phyloP scores from a whole-genome alignment of 2,329 filamentous ascomycete species.

The Massarina eburnea region DNA sequence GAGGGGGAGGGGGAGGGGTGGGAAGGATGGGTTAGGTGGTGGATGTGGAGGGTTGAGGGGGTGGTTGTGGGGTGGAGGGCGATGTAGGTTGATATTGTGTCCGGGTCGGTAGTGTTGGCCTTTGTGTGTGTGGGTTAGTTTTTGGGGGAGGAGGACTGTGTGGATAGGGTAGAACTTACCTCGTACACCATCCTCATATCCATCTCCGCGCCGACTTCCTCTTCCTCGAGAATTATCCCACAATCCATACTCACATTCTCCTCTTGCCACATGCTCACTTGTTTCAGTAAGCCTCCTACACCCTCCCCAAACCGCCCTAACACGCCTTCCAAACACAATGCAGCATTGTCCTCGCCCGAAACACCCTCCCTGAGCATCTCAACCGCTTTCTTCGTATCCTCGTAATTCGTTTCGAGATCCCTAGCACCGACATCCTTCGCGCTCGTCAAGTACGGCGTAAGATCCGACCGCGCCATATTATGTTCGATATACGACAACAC shows the following conservation, averaged over 20 bases:
- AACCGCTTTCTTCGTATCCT: conserved; percentile 38
- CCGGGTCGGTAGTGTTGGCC: neutral
- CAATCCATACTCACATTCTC: conserved; percentile 66
- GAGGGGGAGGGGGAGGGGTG: conserved; percentile 45
- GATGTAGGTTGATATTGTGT: conserved; percentile 30
- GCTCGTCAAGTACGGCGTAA: conserved; percentile 60
- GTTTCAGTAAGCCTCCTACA: conserved; percentile 35
- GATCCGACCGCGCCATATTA: conserved; percentile 66
- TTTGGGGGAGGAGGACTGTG: neutral
- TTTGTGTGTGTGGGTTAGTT: conserved; percentile 6
- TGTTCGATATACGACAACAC: conserved; percentile 77
- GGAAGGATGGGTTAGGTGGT: conserved; percentile 39
- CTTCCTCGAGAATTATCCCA: conserved; percentile 56
- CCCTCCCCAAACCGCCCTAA: conserved; percentile 36
- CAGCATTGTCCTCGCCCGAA: conserved; percentile 40
- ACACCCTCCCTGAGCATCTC: conserved; percentile 48
- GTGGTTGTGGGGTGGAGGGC: conserved; percentile 14
- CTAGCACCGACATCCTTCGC: conserved; percentile 38
- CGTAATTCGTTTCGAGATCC: conserved; percentile 19
- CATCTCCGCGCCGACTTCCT: conserved; percentile 40
- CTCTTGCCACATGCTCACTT: conserved; percentile 49
- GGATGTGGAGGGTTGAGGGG: conserved; percentile 23
- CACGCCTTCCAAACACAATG: conserved; percentile 45
- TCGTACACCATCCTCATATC: conserved; percentile 63
- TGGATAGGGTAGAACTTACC: conserved; percentile 32